A percentile compares a stretch with the other conserved stretches of the same genome.
Evolutionary conservation across 192 early-diverging fungal genomes (phyloP).

Genomic region (Physocladia obscura): DNA sequence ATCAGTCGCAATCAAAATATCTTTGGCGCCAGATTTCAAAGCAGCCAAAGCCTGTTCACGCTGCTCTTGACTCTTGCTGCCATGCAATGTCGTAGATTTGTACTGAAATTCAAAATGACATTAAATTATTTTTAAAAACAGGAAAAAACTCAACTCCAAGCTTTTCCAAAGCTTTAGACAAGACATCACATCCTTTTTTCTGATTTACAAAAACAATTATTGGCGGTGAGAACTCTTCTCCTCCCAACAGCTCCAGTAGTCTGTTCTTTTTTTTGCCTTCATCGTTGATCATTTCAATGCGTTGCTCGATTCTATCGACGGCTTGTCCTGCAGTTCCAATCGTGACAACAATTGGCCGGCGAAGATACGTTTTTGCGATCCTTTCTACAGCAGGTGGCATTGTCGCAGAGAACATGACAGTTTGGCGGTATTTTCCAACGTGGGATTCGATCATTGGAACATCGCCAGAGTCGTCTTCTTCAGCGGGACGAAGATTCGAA

Average conservation of each 20-base stretch:
- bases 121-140: neutral
- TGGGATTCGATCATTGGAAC: slow-evolving; percentile 24
- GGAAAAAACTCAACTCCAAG: slow-evolving; percentile 51
- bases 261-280: slow-evolving; percentile 81
- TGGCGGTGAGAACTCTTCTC: slow-evolving; percentile 71
- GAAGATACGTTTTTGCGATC: slow-evolving; percentile 89
- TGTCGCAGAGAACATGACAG: slow-evolving; percentile 99
- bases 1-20: slow-evolving; percentile 95
- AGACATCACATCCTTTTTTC: slow-evolving; percentile 86
- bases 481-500: slow-evolving; percentile 82
- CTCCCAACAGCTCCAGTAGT: slow-evolving; percentile 70
- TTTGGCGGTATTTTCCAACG: slow-evolving; percentile 75
- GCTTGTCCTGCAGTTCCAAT: slow-evolving; percentile 97
- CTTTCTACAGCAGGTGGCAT: slow-evolving; percentile 96
- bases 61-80: slow-evolving; percentile 97
- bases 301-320: slow-evolving; percentile 93
- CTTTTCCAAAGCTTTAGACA: slow-evolving; percentile 76
- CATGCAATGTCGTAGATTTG: slow-evolving; percentile 81
- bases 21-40: slow-evolving; percentile 77
- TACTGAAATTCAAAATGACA: slow-evolving; percentile 35
- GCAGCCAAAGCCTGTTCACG: slow-evolving; percentile 82
- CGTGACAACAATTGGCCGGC: slow-evolving; percentile 88
- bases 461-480: slow-evolving; percentile 44
- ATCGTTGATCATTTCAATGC: slow-evolving; percentile 87
- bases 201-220: slow-evolving; percentile 99